phyloP scores from a whole-genome alignment of 176 grass and related monocot genomes.

The Juncus effusus region DNA sequence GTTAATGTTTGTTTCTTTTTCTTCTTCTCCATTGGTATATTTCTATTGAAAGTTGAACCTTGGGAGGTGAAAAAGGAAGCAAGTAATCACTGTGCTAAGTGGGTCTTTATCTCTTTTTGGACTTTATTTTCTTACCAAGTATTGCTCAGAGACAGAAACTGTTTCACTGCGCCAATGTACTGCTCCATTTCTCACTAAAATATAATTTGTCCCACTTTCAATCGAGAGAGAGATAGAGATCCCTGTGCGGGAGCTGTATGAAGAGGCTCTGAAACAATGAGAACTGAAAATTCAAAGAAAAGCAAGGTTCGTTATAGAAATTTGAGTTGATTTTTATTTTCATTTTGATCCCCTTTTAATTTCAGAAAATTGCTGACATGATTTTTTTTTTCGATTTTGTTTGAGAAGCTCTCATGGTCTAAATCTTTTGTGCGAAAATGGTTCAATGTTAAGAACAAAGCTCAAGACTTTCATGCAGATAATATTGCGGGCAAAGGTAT shows the following conservation, averaged over 20 bases:
- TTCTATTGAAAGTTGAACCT: no score
- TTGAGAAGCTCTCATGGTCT: slow-evolving; percentile 78
- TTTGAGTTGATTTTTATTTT: slow-evolving; percentile 5
- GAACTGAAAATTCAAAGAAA: slow-evolving; percentile 64
- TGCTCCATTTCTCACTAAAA: slow-evolving; percentile 10
- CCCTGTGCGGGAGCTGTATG: slow-evolving; percentile 28
- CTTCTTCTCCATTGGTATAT: no score
- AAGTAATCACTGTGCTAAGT: not conserved
- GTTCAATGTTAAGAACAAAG: slow-evolving; percentile 85
- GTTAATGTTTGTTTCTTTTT: no score
- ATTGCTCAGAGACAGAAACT: slow-evolving; percentile 25
- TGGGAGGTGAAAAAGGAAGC: no score
- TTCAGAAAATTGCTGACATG: slow-evolving; percentile 32
- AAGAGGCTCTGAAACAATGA: slow-evolving; percentile 73
- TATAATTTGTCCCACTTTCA: slow-evolving; percentile 1
- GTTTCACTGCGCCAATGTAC: not conserved
- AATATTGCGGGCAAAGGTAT: slow-evolving; percentile 48
- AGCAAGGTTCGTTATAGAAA: slow-evolving; percentile 61
- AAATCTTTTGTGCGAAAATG: slow-evolving; percentile 89
- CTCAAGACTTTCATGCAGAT: slow-evolving; percentile 81
- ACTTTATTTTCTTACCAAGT: slow-evolving; percentile 3
- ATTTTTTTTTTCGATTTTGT: slow-evolving; percentile 22
- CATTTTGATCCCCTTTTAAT: slow-evolving; percentile 4
- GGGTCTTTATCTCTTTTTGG: slow-evolving; percentile 14
- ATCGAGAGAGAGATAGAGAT: slow-evolving; percentile 1